Evolutionary conservation across 805 yeast species (phyloP), one percentile per base, ranked within the genome.

Genomic region (Kazachstania bromeliacearum): DNA sequence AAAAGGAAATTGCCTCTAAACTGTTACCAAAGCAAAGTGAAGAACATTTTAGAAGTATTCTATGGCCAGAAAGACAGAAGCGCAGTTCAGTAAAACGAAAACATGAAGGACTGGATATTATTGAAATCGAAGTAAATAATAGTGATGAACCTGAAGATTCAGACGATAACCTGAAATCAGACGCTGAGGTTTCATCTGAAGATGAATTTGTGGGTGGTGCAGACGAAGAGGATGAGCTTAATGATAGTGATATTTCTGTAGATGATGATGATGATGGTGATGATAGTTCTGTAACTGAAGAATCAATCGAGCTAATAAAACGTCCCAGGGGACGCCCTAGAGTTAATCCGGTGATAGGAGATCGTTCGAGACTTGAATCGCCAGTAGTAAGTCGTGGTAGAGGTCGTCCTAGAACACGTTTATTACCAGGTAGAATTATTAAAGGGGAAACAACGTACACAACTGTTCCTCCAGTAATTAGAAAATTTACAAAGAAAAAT

Each of bases 401-500:
- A 27, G 43, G 43, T 7, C 40, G 40, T 20, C 42, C 42, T 29
- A 34, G 34, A 24, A n/a, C n/a, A 30, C 16, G 14, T 10, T 30
- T 7, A 26, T 42, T 8, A 20, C n/a, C 7, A n/a, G 20, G 21
- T 5, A 22, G 15, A 14, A 14, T 37, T 15, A 24, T 31, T 24
- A 29, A 18, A 29, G 32, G 7, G 5, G 22, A 20, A 15, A 7
- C 14, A n/a, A 7, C 15, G 14, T 7, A 7, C 5, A 17, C 18
- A 13, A 30, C 9, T 18, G 23, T 27, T 3, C 35, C 41, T 9
- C 38, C 44, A 2, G 43, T 44, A 12, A 50, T 50, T 37, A 54
- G 53, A 35, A 56, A 57, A 39, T 57, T 47, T 39, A 55, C 56
- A 9, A 54, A 50, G 44, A 48, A 46, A 45, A 57, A 53, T 45